Percentiles rank a stretch among this genome's conserved stretches.
Evolutionary conservation across 768 basidiomycete genomes (phyloP).

Genomic region (Favolaschia claudopus): DNA sequence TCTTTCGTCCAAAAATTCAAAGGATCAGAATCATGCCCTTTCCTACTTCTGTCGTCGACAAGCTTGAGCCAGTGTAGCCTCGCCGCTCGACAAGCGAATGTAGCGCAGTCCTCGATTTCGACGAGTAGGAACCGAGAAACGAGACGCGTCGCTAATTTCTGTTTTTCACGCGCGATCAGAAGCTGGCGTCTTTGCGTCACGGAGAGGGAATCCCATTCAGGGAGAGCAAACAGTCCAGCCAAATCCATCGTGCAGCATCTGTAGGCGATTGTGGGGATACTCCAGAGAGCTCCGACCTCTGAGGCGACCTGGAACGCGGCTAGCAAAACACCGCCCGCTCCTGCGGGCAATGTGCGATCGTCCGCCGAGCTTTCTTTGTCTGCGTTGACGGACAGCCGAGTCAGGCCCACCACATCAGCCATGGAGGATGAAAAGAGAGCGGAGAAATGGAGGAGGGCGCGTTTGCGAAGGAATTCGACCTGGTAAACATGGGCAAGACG

Average conservation of each 20-base stretch:
- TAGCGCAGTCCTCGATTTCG: too few species aligned
- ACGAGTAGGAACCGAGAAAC: background rate
- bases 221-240: background rate
- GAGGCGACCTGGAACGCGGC: background rate
- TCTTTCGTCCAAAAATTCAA: background rate
- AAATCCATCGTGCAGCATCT: conserved; percentile 1
- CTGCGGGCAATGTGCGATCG: too few species aligned
- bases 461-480: background rate
- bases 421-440: too few species aligned
- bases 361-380: too few species aligned
- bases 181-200: background rate
- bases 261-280: conserved; percentile 1
- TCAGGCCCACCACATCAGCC: too few species aligned
- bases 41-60: background rate
- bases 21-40: background rate
- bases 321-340: too few species aligned
- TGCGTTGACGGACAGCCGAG: too few species aligned
- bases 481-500: background rate
- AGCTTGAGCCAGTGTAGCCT: background rate
- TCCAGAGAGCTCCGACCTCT: conserved; percentile 9
- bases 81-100: too few species aligned
- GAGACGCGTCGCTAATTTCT: background rate
- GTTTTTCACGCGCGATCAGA: background rate
- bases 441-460: conserved; percentile 1
- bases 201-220: background rate